Base-by-base conservation (phyloP, 768 basidiomycete species). In the Mycena galopus region DNA sequence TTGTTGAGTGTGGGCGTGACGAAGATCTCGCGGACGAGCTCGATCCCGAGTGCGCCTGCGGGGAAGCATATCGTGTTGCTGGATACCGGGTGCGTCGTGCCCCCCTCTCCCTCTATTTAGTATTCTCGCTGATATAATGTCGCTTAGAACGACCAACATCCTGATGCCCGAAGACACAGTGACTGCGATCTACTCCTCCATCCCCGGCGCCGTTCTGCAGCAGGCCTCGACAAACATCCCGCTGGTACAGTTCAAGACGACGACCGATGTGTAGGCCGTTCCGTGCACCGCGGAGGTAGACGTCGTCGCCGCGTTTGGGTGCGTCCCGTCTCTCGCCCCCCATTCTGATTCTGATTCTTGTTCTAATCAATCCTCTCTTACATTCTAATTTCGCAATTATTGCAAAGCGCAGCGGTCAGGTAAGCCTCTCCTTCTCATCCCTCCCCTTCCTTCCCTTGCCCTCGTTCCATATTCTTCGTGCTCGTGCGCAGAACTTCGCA, bases 21-120 rank as follows among this genome's bases (percentile, higher is more conserved):
- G 63, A 51, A n/a, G n/a, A n/a, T n/a, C n/a, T n/a, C n/a, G n/a
- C n/a, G n/a, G n/a, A n/a, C n/a, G n/a, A n/a, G n/a, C n/a, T n/a
- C n/a, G n/a, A n/a, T n/a, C n/a, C n/a, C n/a, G n/a, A n/a, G n/a
- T n/a, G n/a, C n/a, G n/a, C n/a, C 62, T 4, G 8, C 30, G 3
- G 62, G 62, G 44, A 64, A 64, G 30, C 50, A 64, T 32, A 33
- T 64, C 11, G 62, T 64, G 12, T 16, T 64, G 44, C 62, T 64
- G 11, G 62, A 64, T 33, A 64, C 62, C 17, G 62, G 62, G 62
- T 64, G 19, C 8, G 47, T 50, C n/a, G n/a, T n/a, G n/a, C n/a
- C n/a, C n/a, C n/a, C n/a, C n/a, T n/a, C n/a, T n/a, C n/a, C n/a
- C n/a, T n/a, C n/a, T n/a, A n/a, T n/a, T n/a, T n/a, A n/a, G n/a